Base-by-base conservation (phyloP, 495 filamentous ascomycete genomes). In the Neurospora tetraspora region DNA sequence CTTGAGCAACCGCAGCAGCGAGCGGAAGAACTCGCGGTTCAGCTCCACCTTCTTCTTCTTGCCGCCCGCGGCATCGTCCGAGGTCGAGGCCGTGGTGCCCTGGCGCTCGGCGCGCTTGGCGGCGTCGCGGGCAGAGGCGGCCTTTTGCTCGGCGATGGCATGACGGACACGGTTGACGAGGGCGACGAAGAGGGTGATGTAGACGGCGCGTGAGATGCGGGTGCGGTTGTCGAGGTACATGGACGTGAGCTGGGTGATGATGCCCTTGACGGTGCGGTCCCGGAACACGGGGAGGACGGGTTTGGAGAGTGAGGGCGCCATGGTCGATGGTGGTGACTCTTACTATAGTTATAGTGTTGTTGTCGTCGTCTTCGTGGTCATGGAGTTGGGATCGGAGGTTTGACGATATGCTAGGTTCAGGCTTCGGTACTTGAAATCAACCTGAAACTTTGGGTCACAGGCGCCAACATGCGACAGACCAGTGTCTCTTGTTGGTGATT, bases 11-110 rank as follows among this genome's bases (percentile, higher is more conserved):
- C 90, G 86, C 73, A 94, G 84, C 76, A 99, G 80, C 73, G 91
- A 93, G 78, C 89, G 89, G 84, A 99, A 96, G 86, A 99, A 99
- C 80, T 98, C 96, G 71, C 93, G 87, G 77, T 99, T 97, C 68
- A 99, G 83, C 83, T 96, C 96, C 20, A 97, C 93, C 82, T 92
- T 94, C 84, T 94, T 95, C 78, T 88, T 88, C 74, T 86, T 86
- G 75, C 81, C 77, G 72, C 72, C 43, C 39, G 72, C 82, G 18
- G 71, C 18, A n/a, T 81, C 80, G 7, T 78, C 81, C 36, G 82
- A 78, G 70, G 79, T 82, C 36, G 88, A 82, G 45, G 45, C 20
- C 11, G 85, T 85, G 42, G 85, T 89, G 45, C 89, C 91, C 6
- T 81, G 84, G 18, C 85, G 84, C 20, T 85, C 86, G 73, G 84